Evolutionary conservation across 2,329 filamentous ascomycete species (phyloP).

Genomic region (Aspergillus calidoustus): DNA sequence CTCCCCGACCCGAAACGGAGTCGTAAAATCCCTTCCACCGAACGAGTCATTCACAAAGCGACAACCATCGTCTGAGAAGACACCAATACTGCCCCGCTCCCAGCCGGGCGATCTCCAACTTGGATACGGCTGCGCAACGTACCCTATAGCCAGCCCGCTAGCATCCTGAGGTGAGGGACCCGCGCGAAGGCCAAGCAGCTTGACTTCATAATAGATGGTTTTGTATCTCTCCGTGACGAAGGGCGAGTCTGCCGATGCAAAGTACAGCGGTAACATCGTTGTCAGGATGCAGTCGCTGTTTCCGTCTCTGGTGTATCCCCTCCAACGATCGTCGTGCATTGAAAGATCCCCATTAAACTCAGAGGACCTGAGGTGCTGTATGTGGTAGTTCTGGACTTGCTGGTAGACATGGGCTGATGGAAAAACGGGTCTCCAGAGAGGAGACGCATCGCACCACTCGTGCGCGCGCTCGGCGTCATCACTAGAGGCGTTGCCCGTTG

Average conservation of each 20-base stretch:
- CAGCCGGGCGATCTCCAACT: conserved; percentile 66
- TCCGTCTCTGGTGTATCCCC: conserved; percentile 47
- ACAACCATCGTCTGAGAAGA: conserved; percentile 67
- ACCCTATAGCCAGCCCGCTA: conserved; percentile 63
- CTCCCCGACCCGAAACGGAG: conserved; percentile 57
- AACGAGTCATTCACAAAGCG: conserved; percentile 66
- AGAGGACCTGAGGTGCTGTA: conserved; percentile 50
- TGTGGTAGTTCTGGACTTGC: conserved; percentile 49
- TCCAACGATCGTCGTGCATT: conserved; percentile 48
- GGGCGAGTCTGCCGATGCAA: conserved; percentile 56
- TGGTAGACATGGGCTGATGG: conserved; percentile 49
- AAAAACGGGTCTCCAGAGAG: conserved; percentile 55
- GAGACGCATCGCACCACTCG: conserved; percentile 57
- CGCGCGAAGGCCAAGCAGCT: conserved; percentile 50
- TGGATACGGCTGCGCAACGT: conserved; percentile 65
- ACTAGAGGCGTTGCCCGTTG: conserved; percentile 60
- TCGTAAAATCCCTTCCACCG: conserved; percentile 63
- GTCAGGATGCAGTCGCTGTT: conserved; percentile 58
- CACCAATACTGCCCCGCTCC: conserved; percentile 64
- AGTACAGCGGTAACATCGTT: conserved; percentile 62
- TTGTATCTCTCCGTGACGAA: conserved; percentile 50
- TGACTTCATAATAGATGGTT: conserved; percentile 65
- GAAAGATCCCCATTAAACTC: conserved; percentile 48
- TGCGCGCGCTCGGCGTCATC: conserved; percentile 62
- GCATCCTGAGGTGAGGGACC: conserved; percentile 46